Conservation (phyloP, 2,329 filamentous ascomycete species). For the Aureobasidium sp. region DNA sequence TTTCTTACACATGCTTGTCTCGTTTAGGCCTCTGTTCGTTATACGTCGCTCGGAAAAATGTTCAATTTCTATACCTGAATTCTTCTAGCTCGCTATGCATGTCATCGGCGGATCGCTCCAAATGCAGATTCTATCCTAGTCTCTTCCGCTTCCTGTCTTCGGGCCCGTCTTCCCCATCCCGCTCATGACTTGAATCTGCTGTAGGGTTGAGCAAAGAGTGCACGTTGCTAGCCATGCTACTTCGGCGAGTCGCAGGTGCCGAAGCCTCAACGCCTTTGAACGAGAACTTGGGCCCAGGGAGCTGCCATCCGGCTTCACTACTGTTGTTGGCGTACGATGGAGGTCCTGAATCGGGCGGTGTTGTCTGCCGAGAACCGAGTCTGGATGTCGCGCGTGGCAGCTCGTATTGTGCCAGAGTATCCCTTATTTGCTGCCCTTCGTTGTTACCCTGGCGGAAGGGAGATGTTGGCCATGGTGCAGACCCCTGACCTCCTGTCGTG, state of each 20-base stretch:
- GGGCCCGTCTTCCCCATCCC: slow-evolving; percentile 54
- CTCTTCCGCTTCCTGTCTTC: slow-evolving; percentile 59
- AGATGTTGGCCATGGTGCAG: slow-evolving; percentile 60
- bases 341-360: slow-evolving; percentile 33
- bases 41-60: background rate
- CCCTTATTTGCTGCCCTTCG: slow-evolving; percentile 56
- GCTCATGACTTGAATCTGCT: slow-evolving; percentile 51
- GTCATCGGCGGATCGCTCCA: background rate
- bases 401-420: slow-evolving; percentile 59
- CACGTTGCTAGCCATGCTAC: slow-evolving; percentile 65
- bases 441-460: slow-evolving; percentile 45
- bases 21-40: background rate
- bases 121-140: slow-evolving; percentile 33
- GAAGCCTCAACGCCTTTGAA: slow-evolving; percentile 45
- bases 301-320: slow-evolving; percentile 50
- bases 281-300: slow-evolving; percentile 44
- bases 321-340: slow-evolving; percentile 41
- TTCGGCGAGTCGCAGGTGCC: slow-evolving; percentile 57
- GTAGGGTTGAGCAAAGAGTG: slow-evolving; percentile 61
- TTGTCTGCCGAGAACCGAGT: slow-evolving; percentile 45
- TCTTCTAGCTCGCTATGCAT: background rate
- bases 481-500: slow-evolving; percentile 51
- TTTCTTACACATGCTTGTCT: background rate
- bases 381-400: slow-evolving; percentile 46
- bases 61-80: background rate